Evolutionary conservation across 1,284 basidiomycete genomes (phyloP).

Genomic region (Coriolopsis trogii): DNA sequence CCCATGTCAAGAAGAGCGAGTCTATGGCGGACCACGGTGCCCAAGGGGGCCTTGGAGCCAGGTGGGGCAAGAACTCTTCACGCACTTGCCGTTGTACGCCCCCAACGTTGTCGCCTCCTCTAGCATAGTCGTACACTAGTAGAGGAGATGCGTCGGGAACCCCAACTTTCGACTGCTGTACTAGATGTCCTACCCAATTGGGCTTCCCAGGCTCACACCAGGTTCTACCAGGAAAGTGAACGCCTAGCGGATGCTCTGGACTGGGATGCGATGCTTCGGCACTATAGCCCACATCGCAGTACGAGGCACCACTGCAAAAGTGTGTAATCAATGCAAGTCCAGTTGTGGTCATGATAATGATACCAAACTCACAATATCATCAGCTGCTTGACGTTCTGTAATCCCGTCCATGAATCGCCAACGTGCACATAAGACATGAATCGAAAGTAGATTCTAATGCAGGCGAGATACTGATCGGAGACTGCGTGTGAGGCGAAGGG

Average conservation of each 20-base stretch:
- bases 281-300: slow-evolving; percentile 44
- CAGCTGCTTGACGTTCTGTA: slow-evolving; percentile 37
- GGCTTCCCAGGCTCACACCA: slow-evolving; percentile 32
- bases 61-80: slow-evolving; percentile 37
- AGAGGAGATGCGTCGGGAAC: slow-evolving; percentile 26
- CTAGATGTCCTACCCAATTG: slow-evolving; percentile 56
- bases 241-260: slow-evolving; percentile 43
- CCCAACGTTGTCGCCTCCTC: slow-evolving; percentile 43
- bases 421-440: too few relatives aligned
- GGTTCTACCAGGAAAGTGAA: slow-evolving; percentile 40
- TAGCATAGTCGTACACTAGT: slow-evolving; percentile 51
- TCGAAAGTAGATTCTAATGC: too few relatives aligned
- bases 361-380: slow-evolving; percentile 50
- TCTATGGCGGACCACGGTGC: slow-evolving; percentile 42
- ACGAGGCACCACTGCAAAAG: slow-evolving; percentile 51
- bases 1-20: slow-evolving; percentile 55
- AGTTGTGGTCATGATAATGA: too few relatives aligned
- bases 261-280: slow-evolving; percentile 32
- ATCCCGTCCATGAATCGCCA: slow-evolving; percentile 39
- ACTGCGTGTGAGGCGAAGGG: too few relatives aligned
- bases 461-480: too few relatives aligned
- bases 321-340: neutral
- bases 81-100: slow-evolving; percentile 43
- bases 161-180: slow-evolving; percentile 37
- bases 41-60: slow-evolving; percentile 41